A percentile compares a stretch with the other conserved stretches of the same genome.
These are phyloP conservation scores for Rhododendron simsii DNA, from an alignment of 148 eudicot species.

Conservation along the genomic window DNA sequence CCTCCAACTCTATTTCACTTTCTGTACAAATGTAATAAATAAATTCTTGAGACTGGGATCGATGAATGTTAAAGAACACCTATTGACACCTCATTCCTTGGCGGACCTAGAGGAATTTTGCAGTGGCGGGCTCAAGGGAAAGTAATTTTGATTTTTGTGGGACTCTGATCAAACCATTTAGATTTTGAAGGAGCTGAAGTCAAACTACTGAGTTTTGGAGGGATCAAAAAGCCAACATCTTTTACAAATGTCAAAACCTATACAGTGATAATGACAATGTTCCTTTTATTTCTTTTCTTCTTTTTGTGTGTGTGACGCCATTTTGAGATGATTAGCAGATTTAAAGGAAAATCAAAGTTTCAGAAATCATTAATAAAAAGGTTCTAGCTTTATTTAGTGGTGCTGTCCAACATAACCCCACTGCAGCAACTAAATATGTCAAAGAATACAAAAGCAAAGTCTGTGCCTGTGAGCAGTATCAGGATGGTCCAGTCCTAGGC, in stretches of 20 bases:
- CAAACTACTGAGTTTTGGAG: background rate
- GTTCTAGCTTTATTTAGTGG: background rate
- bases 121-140: background rate
- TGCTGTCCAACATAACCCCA: background rate
- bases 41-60: background rate
- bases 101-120: background rate
- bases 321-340: background rate
- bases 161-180: background rate
- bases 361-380: background rate
- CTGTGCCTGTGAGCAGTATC: constrained; percentile 94
- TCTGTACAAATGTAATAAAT: background rate
- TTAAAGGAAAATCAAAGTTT: background rate
- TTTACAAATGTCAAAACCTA: background rate
- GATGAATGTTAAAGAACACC: background rate
- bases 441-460: constrained; percentile 9
- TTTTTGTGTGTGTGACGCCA: background rate
- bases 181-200: background rate
- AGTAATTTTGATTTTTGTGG: background rate
- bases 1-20: background rate
- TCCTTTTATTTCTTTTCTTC: background rate
- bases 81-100: background rate
- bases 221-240: background rate
- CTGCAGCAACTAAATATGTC: background rate
- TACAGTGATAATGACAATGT: background rate
- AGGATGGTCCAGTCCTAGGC: constrained; percentile 96